phyloP scores from a whole-genome alignment of 2,329 filamentous ascomycete genomes.

The Emergomyces pasteurianus region DNA sequence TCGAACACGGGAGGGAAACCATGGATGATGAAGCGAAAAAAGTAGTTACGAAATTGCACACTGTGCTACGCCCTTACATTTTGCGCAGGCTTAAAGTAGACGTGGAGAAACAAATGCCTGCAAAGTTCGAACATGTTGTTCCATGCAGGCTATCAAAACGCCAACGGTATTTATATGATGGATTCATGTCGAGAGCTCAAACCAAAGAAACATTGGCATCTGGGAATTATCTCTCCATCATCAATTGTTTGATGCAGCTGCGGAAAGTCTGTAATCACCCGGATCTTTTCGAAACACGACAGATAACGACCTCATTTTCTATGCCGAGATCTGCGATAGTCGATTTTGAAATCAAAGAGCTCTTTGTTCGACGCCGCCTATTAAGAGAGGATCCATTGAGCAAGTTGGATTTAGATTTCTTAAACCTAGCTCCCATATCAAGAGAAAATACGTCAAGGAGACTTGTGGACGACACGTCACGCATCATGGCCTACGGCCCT shows the following conservation, averaged over 20 bases:
- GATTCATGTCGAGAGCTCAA: slow-evolving; percentile 81
- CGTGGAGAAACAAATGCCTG: slow-evolving; percentile 98
- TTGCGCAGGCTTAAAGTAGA: slow-evolving; percentile 86
- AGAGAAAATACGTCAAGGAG: slow-evolving; percentile 53
- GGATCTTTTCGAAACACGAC: slow-evolving; percentile 88
- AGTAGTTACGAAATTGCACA: slow-evolving; percentile 87
- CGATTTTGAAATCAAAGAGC: slow-evolving; percentile 61
- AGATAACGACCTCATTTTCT: slow-evolving; percentile 92
- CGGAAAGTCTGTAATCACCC: slow-evolving; percentile 98
- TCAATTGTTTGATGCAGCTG: slow-evolving; percentile 95
- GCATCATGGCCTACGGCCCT: slow-evolving; percentile 57
- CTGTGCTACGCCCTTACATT: slow-evolving; percentile 83
- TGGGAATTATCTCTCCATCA: slow-evolving; percentile 94
- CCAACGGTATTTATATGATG: slow-evolving; percentile 90
- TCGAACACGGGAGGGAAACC: slow-evolving; percentile 85
- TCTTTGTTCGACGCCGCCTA: slow-evolving; percentile 54
- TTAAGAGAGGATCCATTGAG: slow-evolving; percentile 51
- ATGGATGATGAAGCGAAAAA: slow-evolving; percentile 89
- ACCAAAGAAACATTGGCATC: slow-evolving; percentile 80
- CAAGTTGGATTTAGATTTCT: slow-evolving; percentile 58
- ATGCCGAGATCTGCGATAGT: slow-evolving; percentile 70
- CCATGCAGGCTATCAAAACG: slow-evolving; percentile 92
- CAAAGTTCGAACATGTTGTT: slow-evolving; percentile 93
- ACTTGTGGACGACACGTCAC: slow-evolving; percentile 42
- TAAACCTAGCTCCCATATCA: slow-evolving; percentile 64